Percentiles rank a stretch among this genome's conserved stretches.
Conservation (phyloP, 2,329 filamentous ascomycete species). For the Penicillium polonicum region DNA sequence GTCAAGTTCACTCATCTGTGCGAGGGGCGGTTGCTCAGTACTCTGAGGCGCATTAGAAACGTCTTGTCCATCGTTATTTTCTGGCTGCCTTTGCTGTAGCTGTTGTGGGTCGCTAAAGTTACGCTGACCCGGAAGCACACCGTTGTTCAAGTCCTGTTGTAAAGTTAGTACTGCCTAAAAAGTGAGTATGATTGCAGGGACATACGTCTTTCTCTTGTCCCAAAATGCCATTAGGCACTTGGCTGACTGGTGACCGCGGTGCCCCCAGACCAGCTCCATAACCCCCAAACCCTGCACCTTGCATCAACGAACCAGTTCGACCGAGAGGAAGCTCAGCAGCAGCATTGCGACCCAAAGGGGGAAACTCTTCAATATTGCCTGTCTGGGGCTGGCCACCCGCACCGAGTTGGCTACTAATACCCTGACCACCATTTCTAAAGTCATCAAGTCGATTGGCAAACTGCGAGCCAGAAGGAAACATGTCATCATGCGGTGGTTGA, state of each 20-base stretch:
- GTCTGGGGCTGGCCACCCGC: slow-evolving; percentile 53
- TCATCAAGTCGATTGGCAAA: slow-evolving; percentile 55
- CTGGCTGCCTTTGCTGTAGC: slow-evolving; percentile 38
- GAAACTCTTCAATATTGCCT: slow-evolving; percentile 60
- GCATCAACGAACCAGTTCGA: slow-evolving; percentile 51
- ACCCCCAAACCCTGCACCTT: slow-evolving; percentile 47
- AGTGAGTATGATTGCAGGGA: neutral
- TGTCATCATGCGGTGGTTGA: slow-evolving; percentile 49
- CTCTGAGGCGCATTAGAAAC: slow-evolving; percentile 33
- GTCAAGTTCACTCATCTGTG: slow-evolving; percentile 61
- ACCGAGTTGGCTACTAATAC: slow-evolving; percentile 53
- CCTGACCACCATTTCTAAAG: slow-evolving; percentile 58
- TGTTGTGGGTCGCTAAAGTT: slow-evolving; percentile 35
- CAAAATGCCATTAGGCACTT: slow-evolving; percentile 43
- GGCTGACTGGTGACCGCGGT: slow-evolving; percentile 45
- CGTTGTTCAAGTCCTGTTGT: slow-evolving; percentile 37
- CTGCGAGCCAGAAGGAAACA: slow-evolving; percentile 49
- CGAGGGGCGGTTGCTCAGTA: slow-evolving; percentile 44
- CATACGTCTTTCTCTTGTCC: slow-evolving; percentile 44
- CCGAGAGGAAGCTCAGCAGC: slow-evolving; percentile 53
- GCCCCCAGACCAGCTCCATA: slow-evolving; percentile 39
- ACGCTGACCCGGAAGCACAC: slow-evolving; percentile 35
- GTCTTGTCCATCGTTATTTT: slow-evolving; percentile 38
- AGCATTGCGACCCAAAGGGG: slow-evolving; percentile 56
- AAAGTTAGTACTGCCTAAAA: slow-evolving; percentile 15